These are phyloP conservation scores for Lasiosphaeriaceae sp. DNA, from an alignment of 495 filamentous ascomycete species.

Conservation along the genomic window DNA sequence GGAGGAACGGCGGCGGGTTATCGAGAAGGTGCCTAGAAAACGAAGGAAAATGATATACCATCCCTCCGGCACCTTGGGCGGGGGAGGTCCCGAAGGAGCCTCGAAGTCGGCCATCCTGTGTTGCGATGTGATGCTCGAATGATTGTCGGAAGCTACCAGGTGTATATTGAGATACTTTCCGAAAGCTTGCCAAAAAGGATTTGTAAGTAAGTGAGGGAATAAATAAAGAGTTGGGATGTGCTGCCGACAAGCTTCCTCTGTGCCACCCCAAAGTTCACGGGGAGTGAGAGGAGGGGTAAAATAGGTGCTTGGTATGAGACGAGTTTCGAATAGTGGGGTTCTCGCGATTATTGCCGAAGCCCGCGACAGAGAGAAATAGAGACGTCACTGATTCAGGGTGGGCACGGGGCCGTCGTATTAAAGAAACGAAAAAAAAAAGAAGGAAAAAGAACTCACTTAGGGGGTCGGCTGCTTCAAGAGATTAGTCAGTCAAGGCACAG, in stretches of 20 bases:
- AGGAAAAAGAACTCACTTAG: no score
- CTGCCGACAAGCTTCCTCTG: not conserved
- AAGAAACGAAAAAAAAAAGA: no score
- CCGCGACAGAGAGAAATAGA: no score
- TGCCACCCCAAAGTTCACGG: not conserved
- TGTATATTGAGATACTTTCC: not conserved
- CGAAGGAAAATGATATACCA: constrained; percentile 40
- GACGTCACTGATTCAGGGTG: no score
- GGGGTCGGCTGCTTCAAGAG: no score
- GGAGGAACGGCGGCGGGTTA: not conserved
- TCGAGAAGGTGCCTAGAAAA: no score
- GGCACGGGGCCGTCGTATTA: no score
- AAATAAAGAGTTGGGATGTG: not conserved
- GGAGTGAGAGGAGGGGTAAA: not conserved
- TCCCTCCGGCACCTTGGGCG: constrained; percentile 81
- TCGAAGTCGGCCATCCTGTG: constrained; percentile 55
- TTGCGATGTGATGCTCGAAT: not conserved
- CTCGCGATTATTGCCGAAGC: no score
- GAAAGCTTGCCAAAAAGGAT: not conserved
- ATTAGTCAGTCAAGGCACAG: no score
- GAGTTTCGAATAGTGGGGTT: not conserved
- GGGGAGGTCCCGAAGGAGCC: constrained; percentile 75
- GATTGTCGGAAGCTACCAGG: not conserved
- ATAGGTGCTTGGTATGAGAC: not conserved
- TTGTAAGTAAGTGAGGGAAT: not conserved